These are phyloP conservation scores for Beauveria asiatica DNA, from an alignment of 2,329 filamentous ascomycete species.

Conservation along the genomic window DNA sequence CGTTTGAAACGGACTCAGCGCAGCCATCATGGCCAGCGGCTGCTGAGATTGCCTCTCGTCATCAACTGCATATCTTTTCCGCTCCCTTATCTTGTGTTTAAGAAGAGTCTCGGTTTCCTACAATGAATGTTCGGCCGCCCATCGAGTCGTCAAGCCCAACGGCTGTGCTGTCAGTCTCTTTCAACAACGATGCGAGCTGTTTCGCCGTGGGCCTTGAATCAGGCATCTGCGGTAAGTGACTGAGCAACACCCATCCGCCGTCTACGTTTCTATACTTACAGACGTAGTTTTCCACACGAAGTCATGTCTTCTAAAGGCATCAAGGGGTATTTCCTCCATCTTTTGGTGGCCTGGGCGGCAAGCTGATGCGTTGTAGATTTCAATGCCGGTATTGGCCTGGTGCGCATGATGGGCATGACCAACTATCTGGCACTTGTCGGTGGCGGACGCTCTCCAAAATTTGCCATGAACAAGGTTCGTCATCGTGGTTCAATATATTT, in stretches of 20 bases:
- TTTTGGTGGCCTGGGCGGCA: neutral
- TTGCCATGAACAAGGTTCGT: constrained; percentile 71
- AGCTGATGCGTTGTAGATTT: constrained; percentile 44
- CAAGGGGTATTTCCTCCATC: constrained; percentile 30
- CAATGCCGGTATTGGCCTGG: constrained; percentile 72
- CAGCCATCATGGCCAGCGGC: constrained; percentile 1
- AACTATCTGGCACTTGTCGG: constrained; percentile 87
- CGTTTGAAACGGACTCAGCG: neutral
- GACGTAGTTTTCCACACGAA: constrained; percentile 61
- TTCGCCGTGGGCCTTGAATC: constrained; percentile 82
- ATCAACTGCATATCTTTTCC: neutral
- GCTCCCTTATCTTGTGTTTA: neutral
- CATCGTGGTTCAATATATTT: neutral
- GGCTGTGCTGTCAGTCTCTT: constrained; percentile 71
- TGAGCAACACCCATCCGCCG: neutral
- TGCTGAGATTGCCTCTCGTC: neutral
- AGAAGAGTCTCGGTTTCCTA: constrained; percentile 14
- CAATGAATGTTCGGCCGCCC: constrained; percentile 82
- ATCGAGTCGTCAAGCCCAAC: constrained; percentile 71
- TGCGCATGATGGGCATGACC: constrained; percentile 78
- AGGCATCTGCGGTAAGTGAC: constrained; percentile 66
- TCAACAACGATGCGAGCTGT: constrained; percentile 76
- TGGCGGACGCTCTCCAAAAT: constrained; percentile 77
- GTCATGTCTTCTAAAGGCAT: constrained; percentile 58
- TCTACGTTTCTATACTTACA: constrained; percentile 18